These are phyloP conservation scores for Solanum chmielewskii DNA, from an alignment of 257 asterid species.

Conservation along the genomic window DNA sequence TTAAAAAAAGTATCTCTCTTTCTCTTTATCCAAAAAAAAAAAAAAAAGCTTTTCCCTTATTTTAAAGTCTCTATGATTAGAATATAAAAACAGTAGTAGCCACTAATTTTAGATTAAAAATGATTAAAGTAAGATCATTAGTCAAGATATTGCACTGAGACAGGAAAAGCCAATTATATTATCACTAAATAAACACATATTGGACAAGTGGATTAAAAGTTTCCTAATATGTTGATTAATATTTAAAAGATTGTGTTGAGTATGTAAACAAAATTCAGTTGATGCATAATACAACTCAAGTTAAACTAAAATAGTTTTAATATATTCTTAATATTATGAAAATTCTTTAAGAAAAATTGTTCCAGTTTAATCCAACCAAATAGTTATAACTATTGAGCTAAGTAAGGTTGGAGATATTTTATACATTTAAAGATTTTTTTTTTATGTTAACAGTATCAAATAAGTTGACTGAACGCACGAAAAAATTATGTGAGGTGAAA, in stretches of 20 bases:
- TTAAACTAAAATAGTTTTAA: background rate
- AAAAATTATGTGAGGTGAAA: background rate
- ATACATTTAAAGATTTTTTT: background rate
- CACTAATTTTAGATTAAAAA: background rate
- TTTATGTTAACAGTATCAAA: background rate
- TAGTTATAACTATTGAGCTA: background rate
- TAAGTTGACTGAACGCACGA: background rate
- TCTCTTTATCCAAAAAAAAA: background rate
- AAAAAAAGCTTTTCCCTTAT: background rate
- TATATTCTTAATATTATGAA: background rate
- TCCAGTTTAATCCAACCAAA: background rate
- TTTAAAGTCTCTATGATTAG: background rate
- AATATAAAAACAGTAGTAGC: background rate
- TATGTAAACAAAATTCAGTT: background rate
- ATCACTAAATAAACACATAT: background rate
- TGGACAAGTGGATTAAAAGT: background rate
- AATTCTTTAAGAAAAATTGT: background rate
- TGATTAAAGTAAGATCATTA: background rate
- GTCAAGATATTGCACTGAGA: background rate
- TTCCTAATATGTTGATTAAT: background rate
- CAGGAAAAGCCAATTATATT: background rate
- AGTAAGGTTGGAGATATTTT: background rate
- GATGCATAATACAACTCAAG: background rate
- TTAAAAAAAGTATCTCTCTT: background rate
- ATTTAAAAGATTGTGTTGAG: background rate